Evolutionary conservation across 2,329 filamentous ascomycete species (phyloP).

Genomic region (Trichoderma guizhouense): DNA sequence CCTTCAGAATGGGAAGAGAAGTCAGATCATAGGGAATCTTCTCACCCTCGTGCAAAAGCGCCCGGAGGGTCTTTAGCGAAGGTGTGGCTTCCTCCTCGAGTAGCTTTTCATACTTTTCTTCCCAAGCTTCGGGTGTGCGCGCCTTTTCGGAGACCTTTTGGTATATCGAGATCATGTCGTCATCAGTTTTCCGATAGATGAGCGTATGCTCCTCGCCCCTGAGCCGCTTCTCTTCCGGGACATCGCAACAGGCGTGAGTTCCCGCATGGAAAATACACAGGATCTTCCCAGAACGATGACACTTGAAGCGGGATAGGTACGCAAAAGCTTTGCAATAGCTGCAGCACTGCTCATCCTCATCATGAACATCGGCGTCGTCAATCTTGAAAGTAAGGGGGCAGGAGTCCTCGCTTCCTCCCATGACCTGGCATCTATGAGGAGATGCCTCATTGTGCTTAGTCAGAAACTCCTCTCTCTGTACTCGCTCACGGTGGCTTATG

Average conservation of each 20-base stretch:
- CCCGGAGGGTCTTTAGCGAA: slow-evolving; percentile 79
- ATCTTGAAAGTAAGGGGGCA: slow-evolving; percentile 62
- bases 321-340: slow-evolving; percentile 87
- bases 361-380: slow-evolving; percentile 71
- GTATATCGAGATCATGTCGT: slow-evolving; percentile 62
- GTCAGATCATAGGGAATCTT: slow-evolving; percentile 88
- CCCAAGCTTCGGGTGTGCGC: slow-evolving; percentile 80
- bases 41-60: slow-evolving; percentile 87
- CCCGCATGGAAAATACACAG: slow-evolving; percentile 82
- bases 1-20: slow-evolving; percentile 75
- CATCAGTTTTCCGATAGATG: slow-evolving; percentile 72
- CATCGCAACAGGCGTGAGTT: slow-evolving; percentile 73
- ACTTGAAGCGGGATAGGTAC: slow-evolving; percentile 88
- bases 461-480: slow-evolving; percentile 66
- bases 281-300: slow-evolving; percentile 74
- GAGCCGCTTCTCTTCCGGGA: slow-evolving; percentile 63
- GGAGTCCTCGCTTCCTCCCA: slow-evolving; percentile 44
- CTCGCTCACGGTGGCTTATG: slow-evolving; percentile 70
- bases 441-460: slow-evolving; percentile 57
- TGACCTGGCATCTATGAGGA: slow-evolving; percentile 49
- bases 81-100: slow-evolving; percentile 82
- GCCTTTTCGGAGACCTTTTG: slow-evolving; percentile 84
- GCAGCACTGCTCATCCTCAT: slow-evolving; percentile 95
- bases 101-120: slow-evolving; percentile 80
- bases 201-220: slow-evolving; percentile 68